These are phyloP conservation scores for Geotrichum restrictum DNA, from an alignment of 1,139 yeast species.

Conservation along the genomic window DNA sequence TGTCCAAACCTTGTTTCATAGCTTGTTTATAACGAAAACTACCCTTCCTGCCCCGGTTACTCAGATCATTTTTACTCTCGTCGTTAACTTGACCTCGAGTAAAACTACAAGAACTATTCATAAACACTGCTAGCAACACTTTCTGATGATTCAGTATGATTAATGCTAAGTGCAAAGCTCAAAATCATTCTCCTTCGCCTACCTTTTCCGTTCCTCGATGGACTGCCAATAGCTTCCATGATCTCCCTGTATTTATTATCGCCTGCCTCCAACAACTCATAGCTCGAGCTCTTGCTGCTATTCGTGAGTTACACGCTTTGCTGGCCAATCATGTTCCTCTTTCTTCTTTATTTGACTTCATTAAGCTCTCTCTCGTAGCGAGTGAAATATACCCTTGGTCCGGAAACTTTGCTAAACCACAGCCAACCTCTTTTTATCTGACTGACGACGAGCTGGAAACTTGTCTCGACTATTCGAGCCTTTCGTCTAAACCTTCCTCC, in stretches of 20 bases:
- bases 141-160: constrained; percentile 14
- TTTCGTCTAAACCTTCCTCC: background rate
- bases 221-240: background rate
- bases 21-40: too few species aligned
- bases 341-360: constrained; percentile 2
- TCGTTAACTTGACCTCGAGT: too few species aligned
- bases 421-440: background rate
- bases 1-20: background rate
- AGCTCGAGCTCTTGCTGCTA: background rate
- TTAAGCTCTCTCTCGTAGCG: constrained; percentile 8
- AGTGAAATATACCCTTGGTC: constrained; percentile 1
- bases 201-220: constrained; percentile 3
- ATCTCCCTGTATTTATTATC: background rate
- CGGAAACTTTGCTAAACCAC: background rate
- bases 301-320: background rate
- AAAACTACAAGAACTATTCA: too few species aligned
- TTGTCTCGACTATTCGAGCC: constrained; percentile 10
- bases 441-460: constrained; percentile 18
- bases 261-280: background rate
- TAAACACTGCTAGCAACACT: too few species aligned
- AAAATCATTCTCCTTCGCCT: constrained; percentile 6
- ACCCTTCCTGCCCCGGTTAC: too few species aligned
- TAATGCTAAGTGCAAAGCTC: constrained; percentile 14
- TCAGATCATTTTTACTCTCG: too few species aligned
- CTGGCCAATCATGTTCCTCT: background rate